phyloP scores from a whole-genome alignment of 495 filamentous ascomycete genomes.

The Penicillium pulvis region DNA sequence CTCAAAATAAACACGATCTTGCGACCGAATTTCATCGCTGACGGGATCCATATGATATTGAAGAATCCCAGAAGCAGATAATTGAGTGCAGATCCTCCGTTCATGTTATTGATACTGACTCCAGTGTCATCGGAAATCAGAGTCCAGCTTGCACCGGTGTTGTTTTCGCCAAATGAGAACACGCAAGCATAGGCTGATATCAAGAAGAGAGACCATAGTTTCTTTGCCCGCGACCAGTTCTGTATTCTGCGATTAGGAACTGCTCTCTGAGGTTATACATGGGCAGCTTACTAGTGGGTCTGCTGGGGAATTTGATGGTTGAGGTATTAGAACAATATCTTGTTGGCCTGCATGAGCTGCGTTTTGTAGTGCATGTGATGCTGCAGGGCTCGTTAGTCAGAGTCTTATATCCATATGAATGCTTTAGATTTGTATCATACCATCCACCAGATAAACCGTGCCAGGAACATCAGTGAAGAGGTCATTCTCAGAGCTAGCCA shows the following conservation, averaged over 20 bases:
- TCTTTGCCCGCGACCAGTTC: conserved; percentile 34
- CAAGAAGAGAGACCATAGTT: conserved; percentile 30
- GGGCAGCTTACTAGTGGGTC: conserved; percentile 32
- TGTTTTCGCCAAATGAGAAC: conserved; percentile 35
- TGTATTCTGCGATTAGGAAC: not conserved
- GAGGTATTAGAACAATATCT: conserved; percentile 37
- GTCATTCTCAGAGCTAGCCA: conserved; percentile 25
- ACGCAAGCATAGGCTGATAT: conserved; percentile 33
- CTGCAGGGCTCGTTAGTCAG: conserved; percentile 1
- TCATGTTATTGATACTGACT: conserved; percentile 34
- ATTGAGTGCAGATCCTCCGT: conserved; percentile 34
- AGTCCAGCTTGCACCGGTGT: conserved; percentile 36
- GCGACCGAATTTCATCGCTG: conserved; percentile 37
- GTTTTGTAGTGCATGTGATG: conserved; percentile 18
- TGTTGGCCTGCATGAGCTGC: conserved; percentile 25
- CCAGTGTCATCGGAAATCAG: conserved; percentile 31
- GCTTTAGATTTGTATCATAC: not conserved
- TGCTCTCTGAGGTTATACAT: not conserved
- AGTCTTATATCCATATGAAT: too few relatives aligned
- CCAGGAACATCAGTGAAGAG: conserved; percentile 33
- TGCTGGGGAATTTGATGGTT: conserved; percentile 26
- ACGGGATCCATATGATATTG: conserved; percentile 39
- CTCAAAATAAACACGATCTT: conserved; percentile 35
- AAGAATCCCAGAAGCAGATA: conserved; percentile 39
- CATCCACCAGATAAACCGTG: conserved; percentile 35